Base-by-base conservation (phyloP, 345 rosid species). In the Hevea brasiliensis region DNA sequence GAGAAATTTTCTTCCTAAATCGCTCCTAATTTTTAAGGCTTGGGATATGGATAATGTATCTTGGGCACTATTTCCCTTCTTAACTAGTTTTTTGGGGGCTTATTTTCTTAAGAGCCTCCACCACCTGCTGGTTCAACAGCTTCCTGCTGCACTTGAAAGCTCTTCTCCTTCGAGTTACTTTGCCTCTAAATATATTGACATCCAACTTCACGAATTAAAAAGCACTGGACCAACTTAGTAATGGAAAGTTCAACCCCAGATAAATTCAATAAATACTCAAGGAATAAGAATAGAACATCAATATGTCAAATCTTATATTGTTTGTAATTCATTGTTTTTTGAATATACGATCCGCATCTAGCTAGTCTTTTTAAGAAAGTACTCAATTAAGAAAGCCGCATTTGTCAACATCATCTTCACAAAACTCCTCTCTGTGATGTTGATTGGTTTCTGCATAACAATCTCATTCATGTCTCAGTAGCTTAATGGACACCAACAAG, bases 161-260 rank as follows among this genome's bases (percentile, higher is more conserved):
- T 0, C 0, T 0, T 5, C 0, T 14, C 14, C 7, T 8, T 26
- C 1, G 0, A 1, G 29, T 58, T 21, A n/a, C 3, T 7, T 5
- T 12, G 2, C 23, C 10, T 2, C 8, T 15, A 27, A 27, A 29
- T 17, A 59, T 10, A 26, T n/a, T n/a, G 15, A 12, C 29, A 26
- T 11, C 62, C 37, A 12, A 3, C 15, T 0, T 7, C 29, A 3
- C n/a, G n/a, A n/a, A n/a, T n/a, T n/a, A n/a, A n/a, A n/a, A n/a
- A n/a, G n/a, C n/a, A 60, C 42, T n/a, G n/a, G n/a, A n/a, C n/a
- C 3, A 60, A 10, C 8, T 60, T 14, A 32, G 29, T 29, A 42
- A 60, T 6, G 4, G 64, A 27, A 59, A 59, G 20, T 3, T 13
- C 9, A 3, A 26, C 14, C 1, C 7, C 7, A 26, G 41, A 60